Base-by-base conservation (phyloP, 2,329 filamentous ascomycete species). In the Xylaria hypoxylon region DNA sequence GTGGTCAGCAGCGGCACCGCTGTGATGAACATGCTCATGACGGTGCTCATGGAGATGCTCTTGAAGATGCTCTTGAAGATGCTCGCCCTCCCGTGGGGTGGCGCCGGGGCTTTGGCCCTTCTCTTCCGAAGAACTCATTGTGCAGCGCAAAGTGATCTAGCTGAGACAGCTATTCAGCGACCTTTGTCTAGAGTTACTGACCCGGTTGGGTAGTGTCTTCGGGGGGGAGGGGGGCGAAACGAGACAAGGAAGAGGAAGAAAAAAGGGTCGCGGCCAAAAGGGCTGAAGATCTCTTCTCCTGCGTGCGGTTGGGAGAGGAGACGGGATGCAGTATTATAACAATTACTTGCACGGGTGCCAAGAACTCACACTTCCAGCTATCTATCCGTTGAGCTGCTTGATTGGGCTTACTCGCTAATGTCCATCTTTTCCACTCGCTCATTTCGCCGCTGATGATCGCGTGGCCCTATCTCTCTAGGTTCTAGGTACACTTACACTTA, bases 1-100 rank as follows among this genome's bases (percentile, higher is more conserved):
- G 47, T 68, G 76, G 44, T 78, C 71, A 42, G 71, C 78, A 42
- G 70, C 79, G 70, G 64, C 77, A 67, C 69, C 71, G 42, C 78
- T 78, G 72, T 84, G 82, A 71, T 83, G 77, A 28, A 77, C 70
- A 71, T 84, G 82, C 22, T 74, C 68, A 71, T 85, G 83, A 26
- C n/a, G 38, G 17, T 66, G 64, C 51, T 60, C 62, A 8, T 56
- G 51, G 31, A 26, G 62, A 13, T 44, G 52, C 19, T 53, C 26
- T 2, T 15, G 11, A 13, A 72, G 75, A 62, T 83, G n/a, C n/a
- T n/a, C n/a, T n/a, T n/a, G n/a, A n/a, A n/a, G n/a, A n/a, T n/a
- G 82, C 74, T 84, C 81, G 35, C 67, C 71, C 33, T 68, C 68
- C 64, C 70, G 71, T 5, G 52, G 59, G 17, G 71, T 70, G 56